Evolutionary conservation across 2,329 filamentous ascomycete genomes (phyloP), one percentile per base, ranked within the genome.

Genomic region (Claviceps humidiphila): DNA sequence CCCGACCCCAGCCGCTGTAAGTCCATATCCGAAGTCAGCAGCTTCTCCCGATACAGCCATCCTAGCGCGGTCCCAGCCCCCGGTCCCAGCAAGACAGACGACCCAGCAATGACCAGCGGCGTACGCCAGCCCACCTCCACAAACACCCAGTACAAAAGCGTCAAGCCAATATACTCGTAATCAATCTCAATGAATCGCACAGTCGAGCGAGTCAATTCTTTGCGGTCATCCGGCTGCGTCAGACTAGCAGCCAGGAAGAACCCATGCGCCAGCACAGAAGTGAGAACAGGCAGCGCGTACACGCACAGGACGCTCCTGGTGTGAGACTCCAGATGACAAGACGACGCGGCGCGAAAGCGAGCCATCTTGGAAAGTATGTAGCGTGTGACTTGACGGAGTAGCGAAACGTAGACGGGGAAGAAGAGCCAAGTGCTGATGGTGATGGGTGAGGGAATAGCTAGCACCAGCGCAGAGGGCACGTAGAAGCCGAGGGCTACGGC

Each of bases 71-170:
- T 60, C 11, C 68, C 69, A 0, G 68, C 66, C 4, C 70, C 70
- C 0, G 70, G 68, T 0, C 70, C 70, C 34, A 69, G 57, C 3
- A 69, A 41, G 17, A 66, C 51, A 2, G 62, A 60, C 3, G 61
- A 57, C 16, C 53, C 61, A 7, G 63, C 47, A 50, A 64, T 67
- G 4, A 63, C 66, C 8, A 65, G 55, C 3, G 66, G 68, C 17
- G 64, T 66, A 37, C 63, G 61, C 68, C 71, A 71, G 17, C 75
- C 74, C 0, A 71, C 70, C 60, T 78, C 76, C 16, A 74, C 72
- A 41, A 77, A 61, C 38, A 78, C 62, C 75, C 75, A 78, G 60
- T 78, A 78, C 37, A 77, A 56, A 4, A 76, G 70, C 1, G 75
- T 76, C 57, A 72, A 62, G 2, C 62, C 65, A 45, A 76, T 64